These are phyloP conservation scores for Pseudocercospora ulei DNA, from an alignment of 2,329 filamentous ascomycete genomes.

Conservation along the genomic window DNA sequence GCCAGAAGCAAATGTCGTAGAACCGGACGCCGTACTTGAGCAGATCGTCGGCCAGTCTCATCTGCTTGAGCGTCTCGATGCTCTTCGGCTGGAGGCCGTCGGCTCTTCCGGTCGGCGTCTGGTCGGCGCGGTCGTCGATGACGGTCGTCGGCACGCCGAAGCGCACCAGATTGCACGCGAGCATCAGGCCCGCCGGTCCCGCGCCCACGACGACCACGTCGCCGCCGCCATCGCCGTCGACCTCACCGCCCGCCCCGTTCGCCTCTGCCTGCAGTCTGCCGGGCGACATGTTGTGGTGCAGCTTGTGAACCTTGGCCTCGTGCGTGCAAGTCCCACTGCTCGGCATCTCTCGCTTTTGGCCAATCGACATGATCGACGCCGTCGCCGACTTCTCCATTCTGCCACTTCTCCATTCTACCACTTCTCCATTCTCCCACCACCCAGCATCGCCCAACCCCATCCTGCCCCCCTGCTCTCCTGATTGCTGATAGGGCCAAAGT, in stretches of 20 bases:
- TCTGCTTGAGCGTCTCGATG: slow-evolving; percentile 65
- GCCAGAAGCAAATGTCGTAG: slow-evolving; percentile 67
- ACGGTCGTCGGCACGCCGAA: slow-evolving; percentile 57
- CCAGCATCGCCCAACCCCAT: not conserved
- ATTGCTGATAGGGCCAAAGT: slow-evolving; percentile 8
- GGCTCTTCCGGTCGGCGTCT: slow-evolving; percentile 58
- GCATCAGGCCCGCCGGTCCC: slow-evolving; percentile 39
- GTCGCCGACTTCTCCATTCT: too few species aligned
- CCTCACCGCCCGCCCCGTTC: slow-evolving; percentile 5
- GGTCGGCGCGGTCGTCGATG: slow-evolving; percentile 58
- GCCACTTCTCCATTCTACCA: slow-evolving; percentile 6
- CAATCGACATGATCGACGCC: slow-evolving; percentile 7
- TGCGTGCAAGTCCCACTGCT: slow-evolving; percentile 2
- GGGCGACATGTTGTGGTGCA: slow-evolving; percentile 16
- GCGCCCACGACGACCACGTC: slow-evolving; percentile 35
- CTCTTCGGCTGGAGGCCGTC: slow-evolving; percentile 70
- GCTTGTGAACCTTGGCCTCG: slow-evolving; percentile 7
- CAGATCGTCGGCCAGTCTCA: slow-evolving; percentile 60
- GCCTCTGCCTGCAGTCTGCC: slow-evolving; percentile 6
- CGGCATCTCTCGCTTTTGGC: slow-evolving; percentile 11
- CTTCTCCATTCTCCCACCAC: not conserved
- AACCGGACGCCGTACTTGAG: slow-evolving; percentile 58
- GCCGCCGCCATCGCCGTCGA: not conserved
- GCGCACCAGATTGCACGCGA: slow-evolving; percentile 48
- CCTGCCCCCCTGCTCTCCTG: not conserved